Evolutionary conservation across 2,329 filamentous ascomycete species (phyloP), one percentile per base, ranked within the genome.

Genomic region (Neofusicoccum ribis): DNA sequence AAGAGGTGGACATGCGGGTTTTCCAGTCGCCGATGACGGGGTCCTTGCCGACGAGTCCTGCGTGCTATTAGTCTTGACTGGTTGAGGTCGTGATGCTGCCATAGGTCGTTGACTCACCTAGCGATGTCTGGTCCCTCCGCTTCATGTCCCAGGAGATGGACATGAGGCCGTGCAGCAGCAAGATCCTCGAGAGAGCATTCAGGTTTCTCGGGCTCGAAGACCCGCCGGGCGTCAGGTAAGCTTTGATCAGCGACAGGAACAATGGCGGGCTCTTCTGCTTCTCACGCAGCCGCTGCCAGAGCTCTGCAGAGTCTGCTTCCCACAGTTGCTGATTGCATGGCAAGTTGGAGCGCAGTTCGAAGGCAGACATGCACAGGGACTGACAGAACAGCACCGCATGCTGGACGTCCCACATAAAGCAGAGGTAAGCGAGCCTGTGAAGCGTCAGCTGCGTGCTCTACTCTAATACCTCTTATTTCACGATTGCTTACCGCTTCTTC

Each of bases 391-490:
- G 77, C 0, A 88, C 85, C 0, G 86, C 86, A 66, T 89, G 86
- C 63, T 89, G 86, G 0, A 85, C 87, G 68, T 89, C 87, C 87
- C 86, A 89, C 78, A 89, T 85, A 71, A 89, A 89, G 70, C 86
- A 89, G 5, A 87, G 77, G 44, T 88, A 80, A 0, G 86, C 85
- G 0, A 87, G 74, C 61, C 81, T 82, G 36, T 12, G 14, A 36
- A 5, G 3, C 1, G 14, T 62, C 23, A 62, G 44, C 2, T 43
- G 27, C 27, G 5, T 31, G 27, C 27, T 31, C 27, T 31, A 31
- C 27, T 31, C 27, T 31, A 31, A 2, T 3, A 6, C 27, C 27
- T 31, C 27, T 31, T 6, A 31, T 31, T 6, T 6, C 27, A 31
- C 27, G 27, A 3, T 31, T 6, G 3, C 68, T 37, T 70, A 82